A percentile compares a stretch with the other conserved stretches of the same genome.
Conservation (phyloP, 768 basidiomycete genomes). For the Stropharia rugosoannulata region DNA sequence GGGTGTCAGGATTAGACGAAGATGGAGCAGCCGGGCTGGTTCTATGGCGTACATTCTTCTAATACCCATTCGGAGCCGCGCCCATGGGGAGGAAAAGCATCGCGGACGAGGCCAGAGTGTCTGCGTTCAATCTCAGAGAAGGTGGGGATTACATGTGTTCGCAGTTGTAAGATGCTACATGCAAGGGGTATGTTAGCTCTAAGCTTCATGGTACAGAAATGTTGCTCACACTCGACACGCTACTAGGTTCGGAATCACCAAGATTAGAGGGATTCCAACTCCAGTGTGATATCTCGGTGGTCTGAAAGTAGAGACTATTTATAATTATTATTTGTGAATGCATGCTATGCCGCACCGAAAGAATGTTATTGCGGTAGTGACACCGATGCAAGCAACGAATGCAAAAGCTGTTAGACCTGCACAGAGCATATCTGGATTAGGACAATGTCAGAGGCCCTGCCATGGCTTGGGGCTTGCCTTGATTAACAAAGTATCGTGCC, state of each 20-base stretch:
- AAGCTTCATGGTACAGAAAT: slow-evolving; percentile 14
- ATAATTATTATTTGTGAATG: not conserved
- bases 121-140: slow-evolving; percentile 28
- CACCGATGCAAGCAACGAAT: slow-evolving; percentile 28
- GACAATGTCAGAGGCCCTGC: not conserved
- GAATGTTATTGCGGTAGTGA: slow-evolving; percentile 27
- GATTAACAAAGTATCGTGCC: slow-evolving; percentile 34
- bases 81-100: slow-evolving; percentile 11
- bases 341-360: slow-evolving; percentile 26
- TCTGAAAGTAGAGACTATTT: slow-evolving; percentile 15
- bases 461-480: slow-evolving; percentile 24
- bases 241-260: slow-evolving; percentile 35
- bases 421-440: not conserved
- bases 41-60: not conserved
- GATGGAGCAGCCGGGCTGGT: not conserved
- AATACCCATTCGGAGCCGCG: slow-evolving; percentile 4
- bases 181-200: slow-evolving; percentile 24
- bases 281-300: slow-evolving; percentile 29
- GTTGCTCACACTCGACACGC: slow-evolving; percentile 18
- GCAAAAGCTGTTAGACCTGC: slow-evolving; percentile 33
- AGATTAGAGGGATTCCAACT: slow-evolving; percentile 34
- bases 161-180: slow-evolving; percentile 38
- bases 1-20: too few species aligned
- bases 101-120: slow-evolving; percentile 27
- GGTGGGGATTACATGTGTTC: slow-evolving; percentile 32